Conservation (phyloP, 345 rosid species). For the Rhodamnia rubescens region DNA sequence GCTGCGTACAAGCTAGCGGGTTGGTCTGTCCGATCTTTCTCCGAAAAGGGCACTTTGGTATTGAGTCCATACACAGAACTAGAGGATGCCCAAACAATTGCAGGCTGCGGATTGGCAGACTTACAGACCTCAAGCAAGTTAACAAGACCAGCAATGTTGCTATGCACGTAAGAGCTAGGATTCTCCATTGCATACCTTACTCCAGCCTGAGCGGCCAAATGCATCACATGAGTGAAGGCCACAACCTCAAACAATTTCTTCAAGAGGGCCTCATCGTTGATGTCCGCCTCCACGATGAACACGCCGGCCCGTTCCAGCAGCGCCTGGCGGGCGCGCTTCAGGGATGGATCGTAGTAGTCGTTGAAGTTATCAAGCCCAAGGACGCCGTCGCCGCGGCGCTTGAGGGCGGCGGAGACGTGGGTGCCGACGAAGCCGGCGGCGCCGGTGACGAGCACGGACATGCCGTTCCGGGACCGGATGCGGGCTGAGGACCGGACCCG, state of each 20-base stretch:
- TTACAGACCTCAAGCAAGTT: conserved; percentile 32
- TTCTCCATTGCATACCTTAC: conserved; percentile 48
- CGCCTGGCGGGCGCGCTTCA: conserved; percentile 79
- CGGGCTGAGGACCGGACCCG: conserved; percentile 54
- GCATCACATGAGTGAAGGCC: conserved; percentile 80
- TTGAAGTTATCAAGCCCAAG: conserved; percentile 85
- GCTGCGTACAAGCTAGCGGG: conserved; percentile 66
- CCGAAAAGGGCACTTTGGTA: conserved; percentile 38
- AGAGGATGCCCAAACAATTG: conserved; percentile 41
- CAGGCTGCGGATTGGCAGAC: conserved; percentile 34
- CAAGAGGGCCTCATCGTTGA: conserved; percentile 61
- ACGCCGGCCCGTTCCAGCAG: conserved; percentile 68
- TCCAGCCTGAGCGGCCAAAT: conserved; percentile 47
- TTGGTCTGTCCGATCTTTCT: conserved; percentile 77
- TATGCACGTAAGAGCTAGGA: conserved; percentile 37
- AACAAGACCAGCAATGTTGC: conserved; percentile 41
- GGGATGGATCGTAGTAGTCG: conserved; percentile 75
- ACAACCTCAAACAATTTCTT: conserved; percentile 70
- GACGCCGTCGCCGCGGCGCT: conserved; percentile 87
- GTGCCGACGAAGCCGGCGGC: conserved; percentile 95
- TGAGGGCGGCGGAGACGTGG: conserved; percentile 70
- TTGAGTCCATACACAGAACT: conserved; percentile 42
- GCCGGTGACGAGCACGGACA: conserved; percentile 80
- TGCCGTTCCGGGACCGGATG: conserved; percentile 49
- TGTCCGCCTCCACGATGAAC: conserved; percentile 82